Evolutionary conservation across 768 basidiomycete genomes (phyloP).

Genomic region (Grammothele lineata): DNA sequence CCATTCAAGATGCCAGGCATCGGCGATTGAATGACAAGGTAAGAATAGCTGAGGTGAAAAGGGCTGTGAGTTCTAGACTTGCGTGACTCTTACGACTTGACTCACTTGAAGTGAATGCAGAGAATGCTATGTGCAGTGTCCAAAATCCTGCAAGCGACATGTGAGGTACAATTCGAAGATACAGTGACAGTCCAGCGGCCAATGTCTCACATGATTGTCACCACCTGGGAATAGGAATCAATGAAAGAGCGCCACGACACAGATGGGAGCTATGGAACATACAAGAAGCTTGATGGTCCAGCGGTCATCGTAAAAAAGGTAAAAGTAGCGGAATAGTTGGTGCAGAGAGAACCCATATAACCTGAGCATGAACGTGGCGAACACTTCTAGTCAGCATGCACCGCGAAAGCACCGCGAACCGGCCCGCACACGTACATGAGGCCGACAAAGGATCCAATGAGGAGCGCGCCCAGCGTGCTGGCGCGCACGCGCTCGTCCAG

Average conservation of each 20-base stretch:
- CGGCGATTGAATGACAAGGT: not conserved
- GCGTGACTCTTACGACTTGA: not conserved
- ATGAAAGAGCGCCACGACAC: not conserved
- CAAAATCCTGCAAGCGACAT: not conserved
- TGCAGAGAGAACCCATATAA: constrained; percentile 1
- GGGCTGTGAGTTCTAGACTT: too few species aligned
- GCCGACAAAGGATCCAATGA: constrained; percentile 10
- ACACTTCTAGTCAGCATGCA: not conserved
- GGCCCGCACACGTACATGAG: not conserved
- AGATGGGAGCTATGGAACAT: not conserved
- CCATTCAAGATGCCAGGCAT: not conserved
- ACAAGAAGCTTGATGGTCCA: not conserved
- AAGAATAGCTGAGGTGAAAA: not conserved
- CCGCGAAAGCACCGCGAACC: fast-evolving
- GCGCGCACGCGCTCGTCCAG: not conserved
- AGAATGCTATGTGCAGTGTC: constrained; percentile 1
- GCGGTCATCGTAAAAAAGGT: not conserved
- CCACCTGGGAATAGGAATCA: not conserved
- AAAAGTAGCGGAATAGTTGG: not conserved
- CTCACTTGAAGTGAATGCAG: constrained; percentile 5
- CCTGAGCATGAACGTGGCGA: too few species aligned
- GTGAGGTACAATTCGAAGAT: not conserved
- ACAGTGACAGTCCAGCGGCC: not conserved
- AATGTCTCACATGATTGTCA: not conserved
- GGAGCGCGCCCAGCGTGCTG: constrained; percentile 1